Evolutionary conservation across 768 basidiomycete species (phyloP), one percentile per base, ranked within the genome.

Genomic region (Mycena vitilis): DNA sequence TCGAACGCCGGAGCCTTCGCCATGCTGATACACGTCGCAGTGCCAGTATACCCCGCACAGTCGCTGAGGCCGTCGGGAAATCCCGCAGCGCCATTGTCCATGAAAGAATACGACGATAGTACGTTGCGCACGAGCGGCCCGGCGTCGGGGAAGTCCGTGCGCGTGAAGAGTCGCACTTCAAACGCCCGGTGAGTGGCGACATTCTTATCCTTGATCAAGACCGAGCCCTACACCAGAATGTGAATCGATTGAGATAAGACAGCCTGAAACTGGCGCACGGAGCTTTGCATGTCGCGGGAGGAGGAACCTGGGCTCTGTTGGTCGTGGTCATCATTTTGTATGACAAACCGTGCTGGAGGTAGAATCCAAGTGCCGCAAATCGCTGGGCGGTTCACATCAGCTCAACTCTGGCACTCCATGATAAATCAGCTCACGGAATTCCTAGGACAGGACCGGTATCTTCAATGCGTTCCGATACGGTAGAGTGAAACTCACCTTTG

Each of bases 11-110:
- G 52, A 4, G 61, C 61, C 52, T 63, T 63, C 40, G 51, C 42
- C 61, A 63, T 63, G 34, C 40, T 63, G 61, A 63, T 63, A 44
- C 61, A 63, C 42, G 49, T 63, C 52, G 61, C 51, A 16, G 61
- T 63, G 25, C 61, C 61, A 42, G 61, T 63, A 44, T 63, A 63
- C n/a, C 52, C 61, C 25, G 61, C 51, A 44, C 61, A 63, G 61
- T 63, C 61, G 42, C 61, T 63, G 61, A 63, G 44, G 52, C n/a
- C 61, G 61, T 63, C 61, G 52, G 61, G 61, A 52, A 45, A 63
- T 25, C 61, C 61, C 25, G 61, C 61, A 10, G 61, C 61, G 44
- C 61, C 61, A 42, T 54, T 63, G 52, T 63, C 53, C 61, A 63
- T 63, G 52, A 63, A 63, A 15, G 61, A 63, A 34, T 63, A 63